Base-by-base conservation (phyloP, 257 asterid species). In the Knoxia roxburghii region DNA sequence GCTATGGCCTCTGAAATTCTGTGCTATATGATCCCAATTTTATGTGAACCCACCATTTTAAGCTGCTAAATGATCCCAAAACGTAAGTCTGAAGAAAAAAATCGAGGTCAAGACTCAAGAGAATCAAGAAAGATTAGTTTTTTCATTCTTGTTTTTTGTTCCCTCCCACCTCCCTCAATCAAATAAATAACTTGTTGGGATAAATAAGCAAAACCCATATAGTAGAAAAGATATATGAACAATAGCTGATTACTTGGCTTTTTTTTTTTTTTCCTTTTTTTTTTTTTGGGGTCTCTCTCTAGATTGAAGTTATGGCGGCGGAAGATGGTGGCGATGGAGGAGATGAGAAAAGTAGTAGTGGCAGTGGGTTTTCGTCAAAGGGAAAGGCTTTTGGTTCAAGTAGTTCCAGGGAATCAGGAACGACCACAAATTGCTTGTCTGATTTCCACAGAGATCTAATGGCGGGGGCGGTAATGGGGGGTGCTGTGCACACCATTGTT, bases 381-480 rank as follows among this genome's bases (percentile, higher is more conserved):
- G 37, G 20, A 2, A 49, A 50, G 46, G 52, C n/a, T 49, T 58
- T 43, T 20, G 24, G 24, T 50, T n/a, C 61, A 21, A 27, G 23
- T 64, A 21, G 39, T 30, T 62, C 65, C 8, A 77, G 70, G 33
- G 76, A 77, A 72, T 75, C 81, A 18, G 67, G 72, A n/a, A n/a
- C n/a, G 80, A 48, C 64, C 46, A 56, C 89, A 14, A 66, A 76
- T 65, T 80, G 86, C 85, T 62, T 80, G 83, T 68, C 79, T 43
- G 88, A 58, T 61, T 90, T 94, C 82, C 87, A 88, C 53, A 74
- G 91, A 64, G 99, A 94, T 84, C 86, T 94, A 45, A 77, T 84
- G 78, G 95, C 99, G 17, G 96, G 96, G 58, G 96, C 96, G 67
- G 57, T 93, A 78, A 84, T 90, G 96, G 99, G 99, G 35, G 97